Base-by-base conservation (phyloP, 2,329 filamentous ascomycete species). In the Penicillium nordicum region DNA sequence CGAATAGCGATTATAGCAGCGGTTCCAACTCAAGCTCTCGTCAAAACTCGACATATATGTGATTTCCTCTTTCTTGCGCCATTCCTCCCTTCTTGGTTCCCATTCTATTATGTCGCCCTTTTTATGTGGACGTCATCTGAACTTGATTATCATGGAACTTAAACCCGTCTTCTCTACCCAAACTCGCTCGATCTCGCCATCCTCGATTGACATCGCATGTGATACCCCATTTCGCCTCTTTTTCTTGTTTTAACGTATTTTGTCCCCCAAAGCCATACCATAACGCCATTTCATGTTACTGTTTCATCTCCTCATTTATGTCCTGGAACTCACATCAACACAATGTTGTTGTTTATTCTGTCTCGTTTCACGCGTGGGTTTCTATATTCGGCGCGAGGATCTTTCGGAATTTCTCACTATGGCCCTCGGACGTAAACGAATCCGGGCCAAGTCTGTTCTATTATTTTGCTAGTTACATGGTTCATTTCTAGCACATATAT, bases 1-100 rank as follows among this genome's bases (percentile, higher is more conserved):
- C 75, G 0, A 62, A 61, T 55, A 74, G 69, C 55, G 73, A 75
- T 0, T 60, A 58, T 45, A 61, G 63, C 23, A 67, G 63, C 58
- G 63, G 67, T 50, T 69, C 67, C 12, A 51, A 54, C 34, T 67
- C 69, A 11, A 60, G 57, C 30, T 71, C 60, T 53, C 69, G 70
- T 23, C 69, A 73, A 40, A 67, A 66, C 40, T 72, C 70, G 11
- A 40, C 55, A 18, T 70, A 68, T 43, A 53, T 59, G 40, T 68
- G 61, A 65, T 63, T 36, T 21, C 34, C 32, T 41, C 23, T 43
- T 29, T 38, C 32, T 46, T 29, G 34, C 32, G 34, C n/a, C 11
- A 36, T 47, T 45, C 14, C 30, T 37, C 21, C 34, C 32, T 50
- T 37, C 46, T 44, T 38, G 18, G 30, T 50, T 32, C 50, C 38